Evolutionary conservation across 495 filamentous ascomycete genomes (phyloP).

Genomic region (Penicillium waksmanii): DNA sequence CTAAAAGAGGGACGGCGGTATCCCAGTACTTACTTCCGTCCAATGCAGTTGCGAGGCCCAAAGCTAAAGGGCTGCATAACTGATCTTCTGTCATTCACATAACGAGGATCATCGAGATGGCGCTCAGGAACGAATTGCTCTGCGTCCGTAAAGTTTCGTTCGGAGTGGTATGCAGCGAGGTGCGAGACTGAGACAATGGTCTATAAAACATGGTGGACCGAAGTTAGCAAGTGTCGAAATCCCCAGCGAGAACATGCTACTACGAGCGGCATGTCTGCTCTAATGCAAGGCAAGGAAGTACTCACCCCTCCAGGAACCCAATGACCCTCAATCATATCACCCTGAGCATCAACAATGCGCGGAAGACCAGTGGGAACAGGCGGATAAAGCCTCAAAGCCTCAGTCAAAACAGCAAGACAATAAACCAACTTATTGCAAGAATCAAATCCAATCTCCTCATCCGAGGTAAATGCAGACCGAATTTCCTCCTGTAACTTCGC

Average conservation of each 20-base stretch:
- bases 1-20: neutral
- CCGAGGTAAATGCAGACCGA: constrained; percentile 45
- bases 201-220: constrained; percentile 26
- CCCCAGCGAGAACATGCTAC: neutral
- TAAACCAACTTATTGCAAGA: constrained; percentile 53
- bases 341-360: constrained; percentile 45
- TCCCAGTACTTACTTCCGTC: constrained; percentile 49
- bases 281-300: neutral
- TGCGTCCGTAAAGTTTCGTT: constrained; percentile 48
- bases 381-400: constrained; percentile 61
- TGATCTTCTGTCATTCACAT: constrained; percentile 43
- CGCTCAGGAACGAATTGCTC: constrained; percentile 57
- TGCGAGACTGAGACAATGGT: constrained; percentile 51
- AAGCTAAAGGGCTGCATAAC: constrained; percentile 59
- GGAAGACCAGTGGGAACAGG: constrained; percentile 52
- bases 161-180: constrained; percentile 46
- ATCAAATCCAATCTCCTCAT: constrained; percentile 55
- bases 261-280: neutral
- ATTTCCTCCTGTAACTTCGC: constrained; percentile 55
- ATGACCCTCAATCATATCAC: constrained; percentile 50
- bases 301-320: constrained; percentile 42
- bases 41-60: constrained; percentile 64
- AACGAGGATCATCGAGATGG: constrained; percentile 41
- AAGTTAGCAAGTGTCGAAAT: neutral
- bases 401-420: constrained; percentile 58